Conservation (phyloP, 2,329 filamentous ascomycete species). For the Fusarium phyllophilum region DNA sequence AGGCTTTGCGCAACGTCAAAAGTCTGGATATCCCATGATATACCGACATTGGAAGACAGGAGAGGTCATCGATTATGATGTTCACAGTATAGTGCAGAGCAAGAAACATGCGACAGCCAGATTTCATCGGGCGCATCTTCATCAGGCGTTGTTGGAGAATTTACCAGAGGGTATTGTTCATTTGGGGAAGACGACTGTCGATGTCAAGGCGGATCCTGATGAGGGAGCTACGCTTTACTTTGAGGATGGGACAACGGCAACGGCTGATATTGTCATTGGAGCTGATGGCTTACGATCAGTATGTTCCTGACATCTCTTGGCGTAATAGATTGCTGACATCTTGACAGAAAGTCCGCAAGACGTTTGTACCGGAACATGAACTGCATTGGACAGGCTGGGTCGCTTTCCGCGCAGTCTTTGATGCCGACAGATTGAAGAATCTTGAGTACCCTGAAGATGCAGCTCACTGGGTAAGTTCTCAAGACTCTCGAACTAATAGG, state of each 20-base stretch:
- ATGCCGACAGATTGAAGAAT: not conserved
- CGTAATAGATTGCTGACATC: not conserved
- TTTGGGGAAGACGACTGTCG: not conserved
- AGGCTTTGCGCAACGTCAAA: not conserved
- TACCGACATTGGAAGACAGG: not conserved
- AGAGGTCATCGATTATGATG: not conserved
- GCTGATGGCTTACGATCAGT: slow-evolving; percentile 55
- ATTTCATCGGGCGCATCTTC: not conserved
- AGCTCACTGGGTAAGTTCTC: not conserved
- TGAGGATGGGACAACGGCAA: slow-evolving; percentile 56
- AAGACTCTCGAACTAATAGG: fast-evolving
- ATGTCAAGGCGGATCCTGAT: slow-evolving; percentile 49
- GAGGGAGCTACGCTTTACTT: slow-evolving; percentile 55
- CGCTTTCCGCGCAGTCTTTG: not conserved
- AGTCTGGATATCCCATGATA: not conserved
- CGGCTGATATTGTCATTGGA: slow-evolving; percentile 61
- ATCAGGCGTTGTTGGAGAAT: slow-evolving; percentile 47
- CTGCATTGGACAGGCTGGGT: not conserved
- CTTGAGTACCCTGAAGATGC: not conserved
- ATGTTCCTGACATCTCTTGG: fast-evolving
- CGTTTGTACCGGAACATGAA: not conserved
- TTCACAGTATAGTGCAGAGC: not conserved
- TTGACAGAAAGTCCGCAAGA: not conserved
- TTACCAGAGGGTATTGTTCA: not conserved
- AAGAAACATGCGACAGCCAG: not conserved